Evolutionary conservation across 176 grass and related monocot genomes (phyloP).

Genomic region (Neostapfia colusana): DNA sequence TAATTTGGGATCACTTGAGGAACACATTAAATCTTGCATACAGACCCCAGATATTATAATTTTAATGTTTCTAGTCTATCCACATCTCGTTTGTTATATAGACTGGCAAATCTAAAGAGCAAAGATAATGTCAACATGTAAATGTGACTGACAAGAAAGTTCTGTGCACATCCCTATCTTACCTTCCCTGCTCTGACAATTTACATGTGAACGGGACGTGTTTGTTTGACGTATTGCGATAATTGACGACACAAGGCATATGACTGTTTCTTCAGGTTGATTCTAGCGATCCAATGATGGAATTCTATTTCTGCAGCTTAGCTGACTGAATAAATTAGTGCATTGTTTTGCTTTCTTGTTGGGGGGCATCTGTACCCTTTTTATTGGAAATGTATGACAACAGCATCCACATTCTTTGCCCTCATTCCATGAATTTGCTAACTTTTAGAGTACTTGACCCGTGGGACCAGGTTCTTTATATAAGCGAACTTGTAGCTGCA

Average conservation of each 20-base stretch:
- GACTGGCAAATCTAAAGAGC: not conserved
- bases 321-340: not conserved
- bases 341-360: not conserved
- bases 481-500: slow-evolving; percentile 3
- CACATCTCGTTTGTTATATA: not conserved
- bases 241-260: slow-evolving; percentile 4
- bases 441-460: not conserved
- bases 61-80: not conserved
- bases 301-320: not conserved
- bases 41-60: not conserved
- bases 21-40: not conserved
- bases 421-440: slow-evolving; percentile 1
- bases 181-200: slow-evolving; percentile 17
- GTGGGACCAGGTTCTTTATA: not conserved
- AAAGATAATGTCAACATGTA: slow-evolving; percentile 1
- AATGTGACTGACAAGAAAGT: not conserved
- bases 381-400: not conserved
- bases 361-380: not conserved
- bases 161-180: slow-evolving; percentile 15
- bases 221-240: not conserved
- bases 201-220: slow-evolving; percentile 16
- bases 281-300: not conserved
- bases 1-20: not conserved
- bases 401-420: not conserved
- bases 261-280: slow-evolving; percentile 30